Conservation (phyloP, 352 stramenopile species). For the Pythium pyrilobum region DNA sequence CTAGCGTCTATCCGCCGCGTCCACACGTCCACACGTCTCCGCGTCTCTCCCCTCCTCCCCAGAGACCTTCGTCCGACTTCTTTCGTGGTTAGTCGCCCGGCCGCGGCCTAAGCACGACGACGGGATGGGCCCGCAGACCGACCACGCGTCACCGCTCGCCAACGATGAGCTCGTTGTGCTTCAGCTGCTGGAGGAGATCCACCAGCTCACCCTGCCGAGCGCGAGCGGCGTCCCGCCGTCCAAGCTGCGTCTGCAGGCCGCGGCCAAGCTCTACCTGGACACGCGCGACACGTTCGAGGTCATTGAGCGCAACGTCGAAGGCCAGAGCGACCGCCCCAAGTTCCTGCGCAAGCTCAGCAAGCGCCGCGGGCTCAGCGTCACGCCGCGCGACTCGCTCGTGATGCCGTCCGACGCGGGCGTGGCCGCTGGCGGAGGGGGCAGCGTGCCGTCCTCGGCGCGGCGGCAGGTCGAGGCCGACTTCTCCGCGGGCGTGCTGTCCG, state of each 20-base stretch:
- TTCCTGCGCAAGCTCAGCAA: slow-evolving; percentile 54
- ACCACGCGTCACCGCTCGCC: neutral
- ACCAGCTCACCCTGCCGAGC: slow-evolving; percentile 25
- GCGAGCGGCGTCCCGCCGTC: slow-evolving; percentile 25
- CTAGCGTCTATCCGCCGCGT: too few relatives aligned
- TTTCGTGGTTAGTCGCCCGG: neutral
- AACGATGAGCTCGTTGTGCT: slow-evolving; percentile 59
- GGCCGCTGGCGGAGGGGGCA: neutral
- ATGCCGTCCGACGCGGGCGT: neutral
- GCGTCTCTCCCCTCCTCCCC: too few relatives aligned
- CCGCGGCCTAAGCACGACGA: neutral
- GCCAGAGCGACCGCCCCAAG: slow-evolving; percentile 33
- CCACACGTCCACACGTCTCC: too few relatives aligned
- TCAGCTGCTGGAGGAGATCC: slow-evolving; percentile 70
- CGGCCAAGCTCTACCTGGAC: slow-evolving; percentile 69
- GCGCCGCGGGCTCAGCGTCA: slow-evolving; percentile 13
- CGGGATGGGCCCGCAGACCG: neutral
- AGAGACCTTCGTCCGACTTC: neutral
- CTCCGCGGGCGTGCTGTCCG: neutral
- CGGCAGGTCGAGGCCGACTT: neutral
- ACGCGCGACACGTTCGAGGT: slow-evolving; percentile 70
- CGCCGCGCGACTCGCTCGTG: slow-evolving; percentile 14
- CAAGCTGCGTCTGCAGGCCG: slow-evolving; percentile 32
- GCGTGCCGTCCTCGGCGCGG: neutral
- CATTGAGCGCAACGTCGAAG: slow-evolving; percentile 51